phyloP scores from a whole-genome alignment of 2,329 filamentous ascomycete genomes.

The Diaporthe destruens region DNA sequence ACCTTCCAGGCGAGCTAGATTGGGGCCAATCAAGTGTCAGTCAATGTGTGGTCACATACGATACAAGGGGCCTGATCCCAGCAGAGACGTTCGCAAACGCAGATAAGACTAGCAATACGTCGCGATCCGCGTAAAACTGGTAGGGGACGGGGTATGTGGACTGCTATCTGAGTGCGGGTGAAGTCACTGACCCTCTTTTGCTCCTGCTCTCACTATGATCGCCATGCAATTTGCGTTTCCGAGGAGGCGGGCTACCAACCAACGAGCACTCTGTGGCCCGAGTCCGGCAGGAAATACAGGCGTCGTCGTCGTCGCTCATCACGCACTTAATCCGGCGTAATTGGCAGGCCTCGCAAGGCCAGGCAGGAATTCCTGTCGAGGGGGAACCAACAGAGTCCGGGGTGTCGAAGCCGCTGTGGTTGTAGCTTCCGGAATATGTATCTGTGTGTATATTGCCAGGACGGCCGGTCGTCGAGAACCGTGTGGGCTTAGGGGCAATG shows the following conservation, averaged over 20 bases:
- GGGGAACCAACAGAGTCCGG: slow-evolving; percentile 59
- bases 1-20: slow-evolving; percentile 68
- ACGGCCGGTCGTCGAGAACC: slow-evolving; percentile 56
- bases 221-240: slow-evolving; percentile 83
- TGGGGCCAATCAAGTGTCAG: slow-evolving; percentile 63
- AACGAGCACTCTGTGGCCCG: slow-evolving; percentile 85
- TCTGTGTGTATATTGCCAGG: slow-evolving; percentile 64
- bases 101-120: slow-evolving; percentile 31
- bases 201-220: slow-evolving; percentile 71
- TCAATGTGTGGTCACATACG: slow-evolving; percentile 42
- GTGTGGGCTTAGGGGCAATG: slow-evolving; percentile 72
- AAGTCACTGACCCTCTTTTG: slow-evolving; percentile 76
- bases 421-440: slow-evolving; percentile 63
- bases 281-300: slow-evolving; percentile 82
- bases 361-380: slow-evolving; percentile 57
- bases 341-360: slow-evolving; percentile 80
- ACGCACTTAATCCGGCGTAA: slow-evolving; percentile 82
- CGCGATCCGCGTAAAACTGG: slow-evolving; percentile 30
- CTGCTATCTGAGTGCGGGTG: slow-evolving; percentile 20
- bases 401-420: slow-evolving; percentile 60
- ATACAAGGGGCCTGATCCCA: slow-evolving; percentile 31
- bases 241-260: slow-evolving; percentile 79
- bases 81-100: slow-evolving; percentile 15
- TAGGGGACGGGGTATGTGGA: slow-evolving; percentile 29
- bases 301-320: slow-evolving; percentile 76